Conservation (phyloP, 192 early-diverging fungal genomes). For the Entomortierella beljakovae region DNA sequence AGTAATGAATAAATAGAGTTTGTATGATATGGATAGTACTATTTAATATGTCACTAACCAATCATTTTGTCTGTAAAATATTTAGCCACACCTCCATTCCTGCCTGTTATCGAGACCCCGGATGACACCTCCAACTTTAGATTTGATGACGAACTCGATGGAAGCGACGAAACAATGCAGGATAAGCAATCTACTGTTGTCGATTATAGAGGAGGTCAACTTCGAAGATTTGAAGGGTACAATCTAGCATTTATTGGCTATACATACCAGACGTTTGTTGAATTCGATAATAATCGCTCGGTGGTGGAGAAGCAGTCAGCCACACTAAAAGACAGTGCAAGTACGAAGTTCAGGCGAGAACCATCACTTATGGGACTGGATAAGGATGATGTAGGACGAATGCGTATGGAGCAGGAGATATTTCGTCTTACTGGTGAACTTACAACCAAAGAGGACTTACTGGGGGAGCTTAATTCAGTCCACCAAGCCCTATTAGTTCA, state of each 20-base stretch:
- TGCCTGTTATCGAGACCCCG: slow-evolving; percentile 86
- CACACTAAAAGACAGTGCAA: slow-evolving; percentile 3
- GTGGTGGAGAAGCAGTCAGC: not conserved
- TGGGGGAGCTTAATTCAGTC: slow-evolving; percentile 30
- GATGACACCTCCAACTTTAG: slow-evolving; percentile 94
- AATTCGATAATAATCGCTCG: slow-evolving; percentile 3
- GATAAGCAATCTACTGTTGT: slow-evolving; percentile 55
- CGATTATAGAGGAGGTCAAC: slow-evolving; percentile 55
- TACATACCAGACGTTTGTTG: slow-evolving; percentile 68
- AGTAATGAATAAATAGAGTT: slow-evolving; percentile 45
- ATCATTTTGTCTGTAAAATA: slow-evolving; percentile 1
- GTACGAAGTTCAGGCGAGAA: slow-evolving; percentile 28
- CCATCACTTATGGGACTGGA: slow-evolving; percentile 35
- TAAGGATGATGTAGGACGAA: slow-evolving; percentile 44
- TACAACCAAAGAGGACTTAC: slow-evolving; percentile 24
- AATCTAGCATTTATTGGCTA: slow-evolving; percentile 92
- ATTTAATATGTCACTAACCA: not conserved
- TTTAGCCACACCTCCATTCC: slow-evolving; percentile 78
- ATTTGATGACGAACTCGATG: slow-evolving; percentile 79
- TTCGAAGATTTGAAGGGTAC: slow-evolving; percentile 77
- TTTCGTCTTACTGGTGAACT: slow-evolving; percentile 32
- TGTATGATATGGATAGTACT: no score
- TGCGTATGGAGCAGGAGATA: slow-evolving; percentile 50
- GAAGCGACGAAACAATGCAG: slow-evolving; percentile 58
- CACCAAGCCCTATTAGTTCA: slow-evolving; percentile 36